Conservation (phyloP, 345 rosid genomes). For the Leavenworthia alabamica region DNA sequence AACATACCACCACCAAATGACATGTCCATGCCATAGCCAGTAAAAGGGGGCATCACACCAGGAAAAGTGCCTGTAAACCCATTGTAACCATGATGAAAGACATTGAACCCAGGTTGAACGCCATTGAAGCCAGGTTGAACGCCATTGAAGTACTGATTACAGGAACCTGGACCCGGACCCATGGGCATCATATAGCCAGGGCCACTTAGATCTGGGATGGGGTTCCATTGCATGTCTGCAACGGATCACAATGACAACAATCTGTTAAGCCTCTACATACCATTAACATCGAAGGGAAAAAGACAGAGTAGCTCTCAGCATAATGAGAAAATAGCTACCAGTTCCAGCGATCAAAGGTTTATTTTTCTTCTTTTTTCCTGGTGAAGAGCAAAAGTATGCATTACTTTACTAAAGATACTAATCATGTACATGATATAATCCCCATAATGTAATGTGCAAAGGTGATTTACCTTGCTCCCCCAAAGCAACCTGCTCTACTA, state of each 20-base stretch:
- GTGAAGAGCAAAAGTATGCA: background rate
- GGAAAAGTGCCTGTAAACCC: conserved; percentile 30
- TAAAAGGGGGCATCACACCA: conserved; percentile 21
- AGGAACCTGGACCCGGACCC: conserved; percentile 65
- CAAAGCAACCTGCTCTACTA: conserved; percentile 55
- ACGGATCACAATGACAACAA: conserved; percentile 14
- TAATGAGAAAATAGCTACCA: conserved; percentile 9
- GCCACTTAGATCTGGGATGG: conserved; percentile 50
- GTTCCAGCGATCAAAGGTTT: conserved; percentile 45
- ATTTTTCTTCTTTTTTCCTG: conserved; percentile 85
- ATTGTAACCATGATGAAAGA: conserved; percentile 29
- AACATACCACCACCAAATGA: conserved; percentile 12
- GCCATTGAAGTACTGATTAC: conserved; percentile 62
- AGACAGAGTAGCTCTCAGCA: background rate
- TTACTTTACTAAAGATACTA: background rate
- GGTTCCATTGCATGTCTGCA: conserved; percentile 71
- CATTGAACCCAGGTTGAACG: conserved; percentile 28
- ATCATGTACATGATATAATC: background rate
- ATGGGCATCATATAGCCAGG: conserved; percentile 83
- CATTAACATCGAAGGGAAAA: background rate
- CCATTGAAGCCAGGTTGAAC: conserved; percentile 22
- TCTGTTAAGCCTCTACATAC: conserved; percentile 7
- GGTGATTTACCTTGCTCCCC: conserved; percentile 58
- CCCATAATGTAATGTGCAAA: background rate
- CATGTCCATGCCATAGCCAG: conserved; percentile 28